Percentiles rank a stretch among this genome's conserved stretches.
phyloP scores from a whole-genome alignment of 1,284 basidiomycete species.

The Athelia sp. region DNA sequence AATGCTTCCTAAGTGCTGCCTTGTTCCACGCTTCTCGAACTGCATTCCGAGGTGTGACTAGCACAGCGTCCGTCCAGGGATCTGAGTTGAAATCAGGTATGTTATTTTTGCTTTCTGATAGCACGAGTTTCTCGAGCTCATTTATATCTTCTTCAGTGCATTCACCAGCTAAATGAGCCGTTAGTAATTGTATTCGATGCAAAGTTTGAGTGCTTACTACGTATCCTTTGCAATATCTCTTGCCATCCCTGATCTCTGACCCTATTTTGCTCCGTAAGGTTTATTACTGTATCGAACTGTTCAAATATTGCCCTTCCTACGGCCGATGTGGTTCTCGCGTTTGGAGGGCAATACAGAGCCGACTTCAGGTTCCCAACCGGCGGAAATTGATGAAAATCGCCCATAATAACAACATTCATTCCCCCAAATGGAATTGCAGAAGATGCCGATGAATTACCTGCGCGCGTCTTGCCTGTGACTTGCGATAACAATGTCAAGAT shows the following conservation, averaged over 20 bases:
- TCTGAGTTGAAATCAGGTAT: conserved; percentile 10
- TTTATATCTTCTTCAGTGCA: conserved; percentile 20
- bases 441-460: neutral
- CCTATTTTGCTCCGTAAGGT: conserved; percentile 22
- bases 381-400: conserved; percentile 36
- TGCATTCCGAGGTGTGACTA: conserved; percentile 31
- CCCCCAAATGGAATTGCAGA: conserved; percentile 15
- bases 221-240: conserved; percentile 13
- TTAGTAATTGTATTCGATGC: too few relatives aligned
- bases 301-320: conserved; percentile 22
- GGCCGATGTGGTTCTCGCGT: conserved; percentile 5
- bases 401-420: conserved; percentile 26
- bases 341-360: conserved; percentile 19
- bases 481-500: neutral
- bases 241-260: conserved; percentile 23
- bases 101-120: conserved; percentile 11
- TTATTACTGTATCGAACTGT: conserved; percentile 27
- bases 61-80: conserved; percentile 21
- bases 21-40: conserved; percentile 29
- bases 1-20: conserved; percentile 11
- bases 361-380: conserved; percentile 16
- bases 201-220: too few relatives aligned
- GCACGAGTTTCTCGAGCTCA: conserved; percentile 16
- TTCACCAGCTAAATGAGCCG: too few relatives aligned
- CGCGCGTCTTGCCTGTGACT: neutral